Conservation (phyloP, 192 early-diverging fungal genomes). For the Coemansia reversa region DNA sequence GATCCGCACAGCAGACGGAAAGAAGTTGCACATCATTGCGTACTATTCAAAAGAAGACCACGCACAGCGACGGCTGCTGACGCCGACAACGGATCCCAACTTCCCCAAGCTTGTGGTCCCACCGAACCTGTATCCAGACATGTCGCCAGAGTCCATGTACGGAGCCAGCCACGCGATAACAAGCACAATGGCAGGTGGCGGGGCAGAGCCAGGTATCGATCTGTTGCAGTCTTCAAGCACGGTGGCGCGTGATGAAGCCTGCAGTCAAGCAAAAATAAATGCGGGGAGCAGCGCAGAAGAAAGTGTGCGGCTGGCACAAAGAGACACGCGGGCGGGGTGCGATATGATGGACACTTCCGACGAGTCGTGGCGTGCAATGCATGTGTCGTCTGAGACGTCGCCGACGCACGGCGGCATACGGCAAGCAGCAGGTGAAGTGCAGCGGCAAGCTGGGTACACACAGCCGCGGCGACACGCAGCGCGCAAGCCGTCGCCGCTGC, state of each 20-base stretch:
- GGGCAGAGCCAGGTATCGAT: slow-evolving; percentile 4
- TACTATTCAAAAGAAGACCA: slow-evolving; percentile 86
- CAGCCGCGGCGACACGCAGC: slow-evolving; percentile 8
- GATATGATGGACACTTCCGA: slow-evolving; percentile 11
- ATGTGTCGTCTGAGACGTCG: not conserved
- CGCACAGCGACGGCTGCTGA: slow-evolving; percentile 61
- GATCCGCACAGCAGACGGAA: slow-evolving; percentile 75
- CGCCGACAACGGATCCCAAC: slow-evolving; percentile 65
- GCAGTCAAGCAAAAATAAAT: not conserved
- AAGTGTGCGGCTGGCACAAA: slow-evolving; percentile 7
- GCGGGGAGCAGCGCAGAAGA: not conserved
- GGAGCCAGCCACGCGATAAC: slow-evolving; percentile 42
- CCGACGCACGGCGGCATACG: not conserved
- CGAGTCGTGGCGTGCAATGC: not conserved
- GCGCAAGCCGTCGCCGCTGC: slow-evolving; percentile 19
- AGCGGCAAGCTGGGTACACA: not conserved
- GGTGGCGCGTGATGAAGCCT: not conserved
- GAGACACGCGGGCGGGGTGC: slow-evolving; percentile 6
- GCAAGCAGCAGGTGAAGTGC: not conserved
- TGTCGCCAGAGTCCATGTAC: slow-evolving; percentile 56
- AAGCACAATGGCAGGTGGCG: not conserved
- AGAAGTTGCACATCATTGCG: slow-evolving; percentile 83
- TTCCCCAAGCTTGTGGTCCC: slow-evolving; percentile 70
- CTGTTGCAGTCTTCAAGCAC: slow-evolving; percentile 8
- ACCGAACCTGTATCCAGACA: slow-evolving; percentile 84